Conservation (phyloP, 2,329 filamentous ascomycete genomes). For the Endoconidiophora laricicola region DNA sequence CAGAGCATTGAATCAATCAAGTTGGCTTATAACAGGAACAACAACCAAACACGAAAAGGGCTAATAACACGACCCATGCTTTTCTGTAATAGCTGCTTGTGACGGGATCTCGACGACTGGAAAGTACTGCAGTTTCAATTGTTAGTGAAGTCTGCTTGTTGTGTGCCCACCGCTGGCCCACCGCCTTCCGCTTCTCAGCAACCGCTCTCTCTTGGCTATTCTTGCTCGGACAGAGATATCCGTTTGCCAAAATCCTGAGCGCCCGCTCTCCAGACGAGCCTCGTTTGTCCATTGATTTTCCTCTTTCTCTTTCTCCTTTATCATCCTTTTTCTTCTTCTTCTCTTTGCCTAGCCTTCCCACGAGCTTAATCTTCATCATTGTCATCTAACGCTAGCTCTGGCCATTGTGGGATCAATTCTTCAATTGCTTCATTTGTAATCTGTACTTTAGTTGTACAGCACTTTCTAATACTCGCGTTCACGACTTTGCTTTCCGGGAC, state of each 20-base stretch:
- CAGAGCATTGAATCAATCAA: not conserved
- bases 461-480: constrained; percentile 9
- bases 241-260: constrained; percentile 10
- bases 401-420: constrained; percentile 10
- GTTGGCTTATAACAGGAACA: not conserved
- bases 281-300: constrained; percentile 4
- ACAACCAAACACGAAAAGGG: not conserved
- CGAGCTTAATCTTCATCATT: not conserved
- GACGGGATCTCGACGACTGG: constrained; percentile 2
- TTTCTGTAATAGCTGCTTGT: not conserved
- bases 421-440: constrained; percentile 7
- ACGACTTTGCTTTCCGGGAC: not conserved
- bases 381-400: constrained; percentile 6
- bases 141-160: constrained; percentile 2
- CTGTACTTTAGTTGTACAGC: constrained; percentile 12
- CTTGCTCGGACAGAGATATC: not conserved
- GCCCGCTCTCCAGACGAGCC: constrained; percentile 3
- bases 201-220: not conserved
- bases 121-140: constrained; percentile 5
- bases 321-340: not conserved
- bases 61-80: constrained; percentile 6
- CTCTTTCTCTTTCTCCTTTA: not conserved
- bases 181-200: no score
- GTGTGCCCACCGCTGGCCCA: no score
- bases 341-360: not conserved